These are phyloP conservation scores for Alternaria hordeiaustralica DNA, from an alignment of 2,329 filamentous ascomycete species.

Conservation along the genomic window DNA sequence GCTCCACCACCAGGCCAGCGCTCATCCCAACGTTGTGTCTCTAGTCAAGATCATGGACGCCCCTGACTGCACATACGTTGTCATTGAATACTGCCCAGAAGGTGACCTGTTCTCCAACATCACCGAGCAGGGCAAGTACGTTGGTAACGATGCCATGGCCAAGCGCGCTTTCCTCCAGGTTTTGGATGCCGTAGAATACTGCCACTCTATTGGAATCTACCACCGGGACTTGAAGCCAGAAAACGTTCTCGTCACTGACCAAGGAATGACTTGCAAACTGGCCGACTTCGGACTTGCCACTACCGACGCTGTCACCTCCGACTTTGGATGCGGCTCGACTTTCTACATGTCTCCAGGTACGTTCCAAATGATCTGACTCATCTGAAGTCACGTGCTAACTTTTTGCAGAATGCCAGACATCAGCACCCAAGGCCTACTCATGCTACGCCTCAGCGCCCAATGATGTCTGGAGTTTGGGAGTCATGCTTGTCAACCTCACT, in stretches of 20 bases:
- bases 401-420: conserved; percentile 82
- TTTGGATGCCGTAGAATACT: conserved; percentile 93
- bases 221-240: conserved; percentile 98
- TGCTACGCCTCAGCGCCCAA: conserved; percentile 93
- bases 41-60: conserved; percentile 93
- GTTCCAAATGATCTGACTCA: conserved; percentile 43
- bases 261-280: conserved; percentile 88
- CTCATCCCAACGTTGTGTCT: conserved; percentile 91
- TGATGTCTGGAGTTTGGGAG: conserved; percentile 97
- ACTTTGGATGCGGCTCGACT: conserved; percentile 97
- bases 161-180: conserved; percentile 92
- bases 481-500: conserved; percentile 95
- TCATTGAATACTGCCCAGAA: conserved; percentile 96
- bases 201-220: conserved; percentile 92
- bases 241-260: conserved; percentile 91
- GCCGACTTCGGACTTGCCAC: conserved; percentile 98
- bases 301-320: conserved; percentile 79
- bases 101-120: conserved; percentile 98
- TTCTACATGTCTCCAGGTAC: conserved; percentile 99
- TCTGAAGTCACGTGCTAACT: conserved; percentile 30
- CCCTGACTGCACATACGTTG: conserved; percentile 90
- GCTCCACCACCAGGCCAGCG: conserved; percentile 86
- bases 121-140: conserved; percentile 90
- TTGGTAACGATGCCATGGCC: conserved; percentile 88
- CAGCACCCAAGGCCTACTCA: conserved; percentile 70